Percentiles rank a stretch among this genome's conserved stretches.
phyloP scores from a whole-genome alignment of 768 basidiomycete genomes.

The Suillus fuscotomentosus region DNA sequence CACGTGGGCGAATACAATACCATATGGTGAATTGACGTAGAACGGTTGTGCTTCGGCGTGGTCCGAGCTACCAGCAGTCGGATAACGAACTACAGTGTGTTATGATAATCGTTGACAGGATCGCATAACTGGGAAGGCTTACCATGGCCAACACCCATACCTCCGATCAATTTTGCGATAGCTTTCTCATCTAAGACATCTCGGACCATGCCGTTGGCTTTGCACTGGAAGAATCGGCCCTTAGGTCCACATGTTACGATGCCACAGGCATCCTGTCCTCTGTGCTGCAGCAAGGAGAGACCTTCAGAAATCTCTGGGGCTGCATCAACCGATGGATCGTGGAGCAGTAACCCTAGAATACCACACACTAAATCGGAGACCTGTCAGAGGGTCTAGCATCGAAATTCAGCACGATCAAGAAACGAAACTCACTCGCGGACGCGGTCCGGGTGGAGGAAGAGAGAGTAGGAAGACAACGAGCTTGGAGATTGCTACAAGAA shows the following conservation, averaged over 20 bases:
- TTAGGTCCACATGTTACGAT: constrained; percentile 94
- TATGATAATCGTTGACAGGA: neutral
- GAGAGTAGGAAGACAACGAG: neutral
- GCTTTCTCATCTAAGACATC: constrained; percentile 89
- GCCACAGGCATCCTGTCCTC: constrained; percentile 98
- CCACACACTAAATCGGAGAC: constrained; percentile 71
- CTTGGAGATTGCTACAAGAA: neutral
- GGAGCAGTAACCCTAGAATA: constrained; percentile 83
- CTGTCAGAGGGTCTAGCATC: constrained; percentile 1
- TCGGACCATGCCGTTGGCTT: constrained; percentile 98
- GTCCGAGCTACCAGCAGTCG: constrained; percentile 95
- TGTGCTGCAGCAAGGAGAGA: constrained; percentile 91
- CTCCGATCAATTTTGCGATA: constrained; percentile 76
- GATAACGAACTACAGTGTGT: constrained; percentile 76
- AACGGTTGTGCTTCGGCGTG: constrained; percentile 98
- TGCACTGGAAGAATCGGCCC: constrained; percentile 96
- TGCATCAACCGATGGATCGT: constrained; percentile 70
- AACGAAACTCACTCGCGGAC: constrained; percentile 25
- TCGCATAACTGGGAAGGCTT: constrained; percentile 18
- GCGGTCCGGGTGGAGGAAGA: constrained; percentile 6
- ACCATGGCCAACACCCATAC: constrained; percentile 99
- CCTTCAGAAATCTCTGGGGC: constrained; percentile 93
- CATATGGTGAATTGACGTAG: constrained; percentile 99
- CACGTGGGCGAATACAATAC: constrained; percentile 97
- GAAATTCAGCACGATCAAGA: constrained; percentile 8